Conservation (phyloP, 306 rosid species). For the Corylus heterophylla region DNA sequence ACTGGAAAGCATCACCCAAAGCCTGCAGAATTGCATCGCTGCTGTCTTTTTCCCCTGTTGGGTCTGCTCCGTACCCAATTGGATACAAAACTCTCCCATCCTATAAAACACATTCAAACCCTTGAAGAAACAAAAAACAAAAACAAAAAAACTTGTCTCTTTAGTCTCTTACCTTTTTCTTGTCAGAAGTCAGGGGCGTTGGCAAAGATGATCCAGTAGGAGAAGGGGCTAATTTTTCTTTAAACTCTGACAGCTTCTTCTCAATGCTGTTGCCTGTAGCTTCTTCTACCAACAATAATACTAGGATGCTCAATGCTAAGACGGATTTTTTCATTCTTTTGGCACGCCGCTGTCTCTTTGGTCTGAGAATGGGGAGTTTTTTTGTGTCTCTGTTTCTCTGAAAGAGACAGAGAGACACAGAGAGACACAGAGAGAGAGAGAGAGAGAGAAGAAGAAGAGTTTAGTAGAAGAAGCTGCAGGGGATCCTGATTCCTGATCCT, state of each 20-base stretch:
- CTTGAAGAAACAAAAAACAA: not conserved
- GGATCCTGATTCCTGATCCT: too few relatives aligned
- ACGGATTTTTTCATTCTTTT: slow-evolving; percentile 3
- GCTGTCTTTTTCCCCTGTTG: slow-evolving; percentile 54
- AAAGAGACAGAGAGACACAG: not conserved
- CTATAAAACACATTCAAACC: slow-evolving; percentile 13
- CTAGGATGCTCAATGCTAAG: slow-evolving; percentile 25
- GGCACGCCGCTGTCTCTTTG: not conserved
- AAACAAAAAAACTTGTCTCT: not conserved
- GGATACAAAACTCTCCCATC: slow-evolving; percentile 49
- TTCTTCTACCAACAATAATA: slow-evolving; percentile 10
- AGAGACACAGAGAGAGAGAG: not conserved
- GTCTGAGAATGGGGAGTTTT: not conserved
- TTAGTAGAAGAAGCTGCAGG: too few relatives aligned
- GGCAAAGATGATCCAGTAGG: slow-evolving; percentile 13
- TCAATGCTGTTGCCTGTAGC: slow-evolving; percentile 22
- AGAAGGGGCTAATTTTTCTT: not conserved
- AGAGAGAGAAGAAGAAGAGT: not conserved
- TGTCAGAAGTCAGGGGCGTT: slow-evolving; percentile 32
- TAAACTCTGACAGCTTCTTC: slow-evolving; percentile 19
- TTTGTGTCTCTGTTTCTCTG: not conserved
- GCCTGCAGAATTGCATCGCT: slow-evolving; percentile 44
- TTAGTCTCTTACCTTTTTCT: slow-evolving; percentile 27
- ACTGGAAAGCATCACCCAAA: slow-evolving; percentile 44
- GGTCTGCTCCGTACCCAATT: slow-evolving; percentile 67